A percentile compares a stretch with the other conserved stretches of the same genome.
These are phyloP conservation scores for Acanthamoeba castellanii DNA, from an alignment of 208 protist species.

Conservation along the genomic window DNA sequence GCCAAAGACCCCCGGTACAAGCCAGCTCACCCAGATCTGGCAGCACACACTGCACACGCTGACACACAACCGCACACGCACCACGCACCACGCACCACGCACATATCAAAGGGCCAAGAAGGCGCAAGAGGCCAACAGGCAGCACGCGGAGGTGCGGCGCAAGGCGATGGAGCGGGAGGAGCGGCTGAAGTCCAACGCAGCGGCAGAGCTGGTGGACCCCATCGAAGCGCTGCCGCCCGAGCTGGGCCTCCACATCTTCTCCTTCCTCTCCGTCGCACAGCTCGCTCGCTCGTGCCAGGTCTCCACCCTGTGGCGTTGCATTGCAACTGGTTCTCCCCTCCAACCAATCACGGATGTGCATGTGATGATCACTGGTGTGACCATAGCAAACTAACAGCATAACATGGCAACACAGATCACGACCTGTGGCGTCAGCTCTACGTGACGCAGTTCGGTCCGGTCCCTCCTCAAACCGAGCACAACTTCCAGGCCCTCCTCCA, in stretches of 20 bases:
- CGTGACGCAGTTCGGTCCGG: neutral
- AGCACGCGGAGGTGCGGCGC: neutral
- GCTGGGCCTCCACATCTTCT: neutral
- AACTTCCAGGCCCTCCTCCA: conserved; percentile 11
- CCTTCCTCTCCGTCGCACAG: neutral
- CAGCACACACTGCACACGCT: no score
- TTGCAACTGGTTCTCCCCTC: neutral
- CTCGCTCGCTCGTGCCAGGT: neutral
- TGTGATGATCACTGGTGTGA: no score
- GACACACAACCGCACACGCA: no score
- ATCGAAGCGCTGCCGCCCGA: neutral
- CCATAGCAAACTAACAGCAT: no score
- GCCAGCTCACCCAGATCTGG: no score
- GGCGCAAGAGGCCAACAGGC: neutral
- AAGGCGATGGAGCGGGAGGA: neutral
- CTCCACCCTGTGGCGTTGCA: neutral
- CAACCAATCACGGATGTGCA: no score
- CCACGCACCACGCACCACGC: no score
- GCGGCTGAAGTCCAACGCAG: neutral
- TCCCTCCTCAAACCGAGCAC: neutral
- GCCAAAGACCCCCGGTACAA: neutral
- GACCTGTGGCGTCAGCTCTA: neutral
- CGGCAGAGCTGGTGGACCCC: neutral
- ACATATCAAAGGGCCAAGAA: neutral
- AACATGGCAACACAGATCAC: no score